Evolutionary conservation across 2,329 filamentous ascomycete species (phyloP), one percentile per base, ranked within the genome.

Genomic region (Colletotrichum orbiculare): DNA sequence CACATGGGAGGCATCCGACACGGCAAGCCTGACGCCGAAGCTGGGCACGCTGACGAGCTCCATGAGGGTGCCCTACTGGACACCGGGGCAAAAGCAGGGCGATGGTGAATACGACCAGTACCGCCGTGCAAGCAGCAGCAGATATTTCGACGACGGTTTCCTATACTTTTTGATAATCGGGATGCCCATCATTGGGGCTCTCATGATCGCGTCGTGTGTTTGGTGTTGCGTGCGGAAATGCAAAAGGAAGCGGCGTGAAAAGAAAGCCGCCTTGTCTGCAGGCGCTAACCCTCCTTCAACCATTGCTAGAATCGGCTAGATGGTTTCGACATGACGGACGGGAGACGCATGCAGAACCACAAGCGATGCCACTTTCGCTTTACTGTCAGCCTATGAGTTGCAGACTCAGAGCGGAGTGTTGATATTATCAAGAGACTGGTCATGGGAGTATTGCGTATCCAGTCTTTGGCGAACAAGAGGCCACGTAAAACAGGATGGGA

Each of bases 201-300:
- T 55, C 4, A 33, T 59, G 37, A 37, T 66, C 1, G 41, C 33
- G 17, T 63, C 54, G 17, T 67, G 62, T 13, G 33, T 67, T 2
- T 59, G 49, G 43, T 67, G 66, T 35, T 63, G 66, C 25, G 34
- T 66, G n/a, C 38, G 49, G 33, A 58, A n/a, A 0, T 60, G 55
- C 34, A 57, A n/a, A 7, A 65, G 33, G 52, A 65, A 58, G 6
- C 65, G 43, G 2, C 53, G 52, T 42, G 47, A 50, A 25, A 49
- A 37, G 38, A 53, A 35, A 39, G 64, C 52, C 7, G n/a, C 8
- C 12, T 43, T 45, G 25, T 48, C 59, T 1, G 48, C 47, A 1
- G 25, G 25, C 3, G 4, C 25, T 25, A 4, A 4, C 1, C 25
- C 25, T 4, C 3, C 25, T 25, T 25, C 25, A 25, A 25, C 25